These are phyloP conservation scores for Xerocomus minutiporus DNA, from an alignment of 1,284 basidiomycete genomes.

Conservation along the genomic window DNA sequence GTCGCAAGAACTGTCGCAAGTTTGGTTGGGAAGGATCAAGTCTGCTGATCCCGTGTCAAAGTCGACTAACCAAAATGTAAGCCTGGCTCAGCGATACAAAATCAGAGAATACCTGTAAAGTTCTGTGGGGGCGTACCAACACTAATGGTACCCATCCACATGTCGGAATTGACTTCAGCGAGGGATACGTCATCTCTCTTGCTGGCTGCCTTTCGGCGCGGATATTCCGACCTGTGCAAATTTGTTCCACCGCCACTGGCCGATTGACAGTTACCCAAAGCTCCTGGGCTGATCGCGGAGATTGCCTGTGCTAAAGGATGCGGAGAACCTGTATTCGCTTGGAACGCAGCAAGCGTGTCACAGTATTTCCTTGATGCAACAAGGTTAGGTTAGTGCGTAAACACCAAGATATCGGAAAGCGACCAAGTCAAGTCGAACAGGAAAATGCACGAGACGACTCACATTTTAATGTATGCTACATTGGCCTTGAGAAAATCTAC, in stretches of 20 bases:
- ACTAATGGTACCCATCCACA: slow-evolving; percentile 39
- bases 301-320: slow-evolving; percentile 31
- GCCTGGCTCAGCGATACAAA: background rate
- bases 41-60: slow-evolving; percentile 40
- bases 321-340: slow-evolving; percentile 36
- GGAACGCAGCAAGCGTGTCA: slow-evolving; percentile 35
- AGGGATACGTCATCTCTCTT: slow-evolving; percentile 25
- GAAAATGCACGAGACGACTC: slow-evolving; percentile 2
- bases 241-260: background rate
- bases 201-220: background rate
- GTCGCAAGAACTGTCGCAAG: slow-evolving; percentile 36
- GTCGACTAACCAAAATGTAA: slow-evolving; percentile 30
- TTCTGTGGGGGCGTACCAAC: slow-evolving; percentile 39
- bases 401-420: background rate
- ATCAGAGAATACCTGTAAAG: slow-evolving; percentile 28
- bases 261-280: background rate
- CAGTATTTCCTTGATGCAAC: slow-evolving; percentile 34
- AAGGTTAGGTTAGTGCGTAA: background rate
- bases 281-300: slow-evolving; percentile 5
- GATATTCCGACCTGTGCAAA: slow-evolving; percentile 7
- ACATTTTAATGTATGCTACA: slow-evolving; percentile 15
- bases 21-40: slow-evolving; percentile 37
- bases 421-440: too few relatives aligned
- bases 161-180: slow-evolving; percentile 32
- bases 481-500: slow-evolving; percentile 15